Evolutionary conservation across 208 protist species (phyloP).

Genomic region (Leishmania martiniquensis): DNA sequence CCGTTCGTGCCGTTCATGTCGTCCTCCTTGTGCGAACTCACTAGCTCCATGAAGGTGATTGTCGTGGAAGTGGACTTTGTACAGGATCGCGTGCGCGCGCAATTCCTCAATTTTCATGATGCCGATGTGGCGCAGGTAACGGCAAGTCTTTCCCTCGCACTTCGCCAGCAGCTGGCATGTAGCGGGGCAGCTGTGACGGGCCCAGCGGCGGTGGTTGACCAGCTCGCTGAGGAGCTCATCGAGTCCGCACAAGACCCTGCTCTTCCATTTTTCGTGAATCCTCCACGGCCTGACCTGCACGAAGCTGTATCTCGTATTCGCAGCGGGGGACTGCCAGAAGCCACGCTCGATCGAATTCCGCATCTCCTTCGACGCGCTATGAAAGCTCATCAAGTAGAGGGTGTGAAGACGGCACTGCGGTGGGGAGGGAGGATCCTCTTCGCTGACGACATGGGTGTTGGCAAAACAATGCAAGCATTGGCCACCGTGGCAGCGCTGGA

Average conservation of each 20-base stretch:
- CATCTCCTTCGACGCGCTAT: slow-evolving; percentile 26
- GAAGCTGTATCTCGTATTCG: not conserved
- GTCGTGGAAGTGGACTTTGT: slow-evolving; percentile 57
- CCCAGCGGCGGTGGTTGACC: slow-evolving; percentile 27
- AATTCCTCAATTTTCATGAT: slow-evolving; percentile 33
- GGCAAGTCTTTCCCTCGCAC: slow-evolving; percentile 26
- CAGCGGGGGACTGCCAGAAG: not conserved
- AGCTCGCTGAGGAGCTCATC: slow-evolving; percentile 35
- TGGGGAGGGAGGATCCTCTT: slow-evolving; percentile 60
- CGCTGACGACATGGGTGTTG: slow-evolving; percentile 89
- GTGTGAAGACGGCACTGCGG: slow-evolving; percentile 50
- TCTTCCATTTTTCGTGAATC: slow-evolving; percentile 31
- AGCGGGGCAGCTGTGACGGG: slow-evolving; percentile 3
- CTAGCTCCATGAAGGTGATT: slow-evolving; percentile 32
- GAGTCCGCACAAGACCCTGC: slow-evolving; percentile 21
- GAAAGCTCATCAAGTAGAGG: slow-evolving; percentile 68
- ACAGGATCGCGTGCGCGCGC: slow-evolving; percentile 6
- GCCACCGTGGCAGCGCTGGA: slow-evolving; percentile 58
- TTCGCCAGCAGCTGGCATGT: slow-evolving; percentile 13
- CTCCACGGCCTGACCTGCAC: slow-evolving; percentile 11
- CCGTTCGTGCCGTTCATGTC: slow-evolving; percentile 53
- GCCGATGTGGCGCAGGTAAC: slow-evolving; percentile 10
- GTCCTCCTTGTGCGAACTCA: slow-evolving; percentile 36
- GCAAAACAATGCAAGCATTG: slow-evolving; percentile 80
- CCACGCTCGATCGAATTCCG: slow-evolving; percentile 23